Evolutionary conservation across 1,139 yeast species (phyloP).

Genomic region (Taphrina populina): DNA sequence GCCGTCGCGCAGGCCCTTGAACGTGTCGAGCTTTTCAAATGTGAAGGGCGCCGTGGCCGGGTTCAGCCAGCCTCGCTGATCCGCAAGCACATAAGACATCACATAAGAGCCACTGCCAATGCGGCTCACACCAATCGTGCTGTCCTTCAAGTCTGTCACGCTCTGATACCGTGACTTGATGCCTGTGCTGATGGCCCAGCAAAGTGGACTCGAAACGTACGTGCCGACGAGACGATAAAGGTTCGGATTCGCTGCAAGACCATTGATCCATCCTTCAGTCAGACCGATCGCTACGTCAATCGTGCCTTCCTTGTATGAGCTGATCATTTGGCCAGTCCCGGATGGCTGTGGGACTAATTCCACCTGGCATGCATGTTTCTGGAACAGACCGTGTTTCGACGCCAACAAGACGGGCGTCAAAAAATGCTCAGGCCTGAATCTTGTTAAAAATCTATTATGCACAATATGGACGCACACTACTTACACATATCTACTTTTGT

Average conservation of each 20-base stretch:
- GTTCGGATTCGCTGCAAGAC: constrained; percentile 67
- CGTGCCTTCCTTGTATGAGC: constrained; percentile 61
- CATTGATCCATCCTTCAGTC: constrained; percentile 87
- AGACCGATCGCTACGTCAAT: constrained; percentile 78
- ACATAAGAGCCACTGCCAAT: constrained; percentile 90
- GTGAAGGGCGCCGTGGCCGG: constrained; percentile 46
- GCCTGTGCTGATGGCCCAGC: constrained; percentile 87
- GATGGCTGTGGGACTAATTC: constrained; percentile 75
- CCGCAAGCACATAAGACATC: constrained; percentile 81
- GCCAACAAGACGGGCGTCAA: constrained; percentile 84
- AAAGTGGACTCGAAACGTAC: constrained; percentile 76
- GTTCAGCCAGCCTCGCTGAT: constrained; percentile 51
- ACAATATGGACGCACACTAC: neutral
- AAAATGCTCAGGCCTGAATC: constrained; percentile 70
- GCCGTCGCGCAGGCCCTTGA: constrained; percentile 72
- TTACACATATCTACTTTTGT: constrained; percentile 5
- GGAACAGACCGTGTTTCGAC: constrained; percentile 57
- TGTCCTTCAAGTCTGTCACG: constrained; percentile 59
- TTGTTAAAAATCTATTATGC: neutral
- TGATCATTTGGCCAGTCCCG: constrained; percentile 85
- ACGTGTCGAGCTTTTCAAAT: constrained; percentile 57
- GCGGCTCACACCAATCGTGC: constrained; percentile 75
- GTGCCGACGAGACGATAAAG: constrained; percentile 71
- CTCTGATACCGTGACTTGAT: constrained; percentile 55
- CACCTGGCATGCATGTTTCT: constrained; percentile 51